Base-by-base conservation (phyloP, 176 grass and related monocot species). In the Eleusine coracana region DNA sequence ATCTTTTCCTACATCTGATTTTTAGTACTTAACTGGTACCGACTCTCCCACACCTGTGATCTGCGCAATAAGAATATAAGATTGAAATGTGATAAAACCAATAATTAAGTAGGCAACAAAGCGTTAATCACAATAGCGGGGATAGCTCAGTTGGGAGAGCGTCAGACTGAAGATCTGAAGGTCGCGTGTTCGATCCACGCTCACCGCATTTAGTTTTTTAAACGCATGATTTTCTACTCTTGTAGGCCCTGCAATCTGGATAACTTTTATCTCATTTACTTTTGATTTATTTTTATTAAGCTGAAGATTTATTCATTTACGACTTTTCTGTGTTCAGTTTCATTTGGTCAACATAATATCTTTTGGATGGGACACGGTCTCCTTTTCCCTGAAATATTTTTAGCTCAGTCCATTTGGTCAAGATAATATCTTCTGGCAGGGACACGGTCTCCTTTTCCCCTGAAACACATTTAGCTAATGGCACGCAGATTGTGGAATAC, bases 161-260 rank as follows among this genome's bases (percentile, higher is more conserved):
- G 92, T 98, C 92, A 95, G 92, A 93, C 92, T 95, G 92, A 98
- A 95, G 90, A 93, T 97, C 84, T 94, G 90, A 97, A 97, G 92
- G 90, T 93, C 90, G 95, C 84, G 92, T 93, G 86, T 92, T 92
- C 86, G 86, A 92, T 92, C 86, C 90, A 92, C 79, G 82, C 73
- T 88, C 90, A 92, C 90, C 86, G 86, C 90, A 8, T 44, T 28
- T 0, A 3, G 6, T 25, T 55, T 20, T 20, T 20, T 55, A 1
- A 1, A 50, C 31, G 31, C 31, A 42, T 42, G 5, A 6, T 50
- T 50, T 50, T 3, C 48, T 15, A 10, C 3, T 15, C 48, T 50
- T 50, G 12, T 50, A 49, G 48, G 41, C 7, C 41, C 41, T 42
- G 41, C 41, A 42, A 42, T 42, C 45, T 54, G 14, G 51, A 54